A percentile compares a stretch with the other conserved stretches of the same genome.
phyloP scores from a whole-genome alignment of 1,284 basidiomycete species.

The Ustilago crameri region DNA sequence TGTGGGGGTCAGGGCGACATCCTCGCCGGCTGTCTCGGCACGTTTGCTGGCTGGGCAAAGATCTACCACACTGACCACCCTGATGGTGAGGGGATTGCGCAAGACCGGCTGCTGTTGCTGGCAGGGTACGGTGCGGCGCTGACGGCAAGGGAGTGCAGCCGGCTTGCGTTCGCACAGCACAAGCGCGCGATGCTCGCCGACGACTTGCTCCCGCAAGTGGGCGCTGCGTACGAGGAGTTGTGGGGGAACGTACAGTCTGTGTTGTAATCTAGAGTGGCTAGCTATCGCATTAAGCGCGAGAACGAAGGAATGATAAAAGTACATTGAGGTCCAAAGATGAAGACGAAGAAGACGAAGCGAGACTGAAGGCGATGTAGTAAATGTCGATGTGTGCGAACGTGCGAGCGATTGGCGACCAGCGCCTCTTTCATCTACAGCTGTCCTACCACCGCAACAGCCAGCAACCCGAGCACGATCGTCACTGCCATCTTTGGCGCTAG shows the following conservation, averaged over 20 bases:
- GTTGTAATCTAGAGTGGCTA: too few species aligned
- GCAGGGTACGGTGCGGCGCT: constrained; percentile 89
- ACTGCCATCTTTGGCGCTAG: neutral
- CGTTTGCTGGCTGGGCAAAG: constrained; percentile 92
- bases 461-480: too few species aligned
- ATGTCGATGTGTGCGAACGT: neutral
- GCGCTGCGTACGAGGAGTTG: constrained; percentile 64
- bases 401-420: neutral
- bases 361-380: too few species aligned
- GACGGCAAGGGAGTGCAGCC: constrained; percentile 84
- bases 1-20: constrained; percentile 97
- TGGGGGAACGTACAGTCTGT: constrained; percentile 32
- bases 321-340: neutral
- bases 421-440: too few species aligned
- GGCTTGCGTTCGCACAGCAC: constrained; percentile 78
- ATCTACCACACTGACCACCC: constrained; percentile 75
- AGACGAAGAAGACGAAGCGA: neutral
- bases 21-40: constrained; percentile 84
- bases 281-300: neutral
- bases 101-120: constrained; percentile 77
- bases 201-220: constrained; percentile 75
- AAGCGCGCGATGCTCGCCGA: constrained; percentile 87
- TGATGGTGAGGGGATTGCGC: constrained; percentile 64
- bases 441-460: too few species aligned
- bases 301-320: neutral